A percentile compares a stretch with the other conserved stretches of the same genome.
phyloP scores from a whole-genome alignment of 148 eudicot genomes.

The Linanthus parryae region DNA sequence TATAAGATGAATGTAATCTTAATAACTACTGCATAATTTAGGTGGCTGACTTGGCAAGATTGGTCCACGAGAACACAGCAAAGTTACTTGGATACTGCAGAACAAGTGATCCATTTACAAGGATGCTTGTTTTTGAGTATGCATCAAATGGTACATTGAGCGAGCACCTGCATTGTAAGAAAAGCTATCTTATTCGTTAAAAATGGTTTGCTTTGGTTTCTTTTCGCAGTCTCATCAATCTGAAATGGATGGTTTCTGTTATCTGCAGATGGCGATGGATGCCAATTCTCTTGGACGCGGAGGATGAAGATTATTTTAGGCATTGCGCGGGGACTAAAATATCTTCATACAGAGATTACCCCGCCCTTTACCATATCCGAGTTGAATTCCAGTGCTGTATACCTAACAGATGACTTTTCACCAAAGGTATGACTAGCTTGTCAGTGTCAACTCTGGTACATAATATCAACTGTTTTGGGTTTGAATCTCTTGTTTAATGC shows the following conservation, averaged over 20 bases:
- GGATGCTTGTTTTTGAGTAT: conserved; percentile 88
- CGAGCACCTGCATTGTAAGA: conserved; percentile 96
- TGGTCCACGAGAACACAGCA: conserved; percentile 75
- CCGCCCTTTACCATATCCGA: conserved; percentile 87
- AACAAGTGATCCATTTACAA: conserved; percentile 74
- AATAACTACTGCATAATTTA: conserved; percentile 19
- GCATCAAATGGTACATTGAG: conserved; percentile 90
- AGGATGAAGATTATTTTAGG: conserved; percentile 87
- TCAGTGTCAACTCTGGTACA: not conserved
- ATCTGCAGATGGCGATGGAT: conserved; percentile 71
- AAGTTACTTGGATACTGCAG: conserved; percentile 85
- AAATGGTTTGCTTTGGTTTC: not conserved
- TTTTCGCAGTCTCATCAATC: conserved; percentile 1
- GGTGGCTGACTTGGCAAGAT: conserved; percentile 92
- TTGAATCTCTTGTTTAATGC: too few relatives aligned
- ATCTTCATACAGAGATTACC: conserved; percentile 83
- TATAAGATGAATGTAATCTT: too few relatives aligned
- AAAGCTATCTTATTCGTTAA: not conserved
- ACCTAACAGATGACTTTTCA: conserved; percentile 89
- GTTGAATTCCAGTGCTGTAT: conserved; percentile 76
- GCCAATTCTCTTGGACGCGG: conserved; percentile 88
- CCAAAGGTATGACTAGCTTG: conserved; percentile 56
- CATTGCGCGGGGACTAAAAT: conserved; percentile 75
- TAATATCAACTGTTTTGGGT: too few relatives aligned
- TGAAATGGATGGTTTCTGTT: conserved; percentile 16